Evolutionary conservation across 179 eudicot genomes (phyloP), one percentile per base, ranked within the genome.

Genomic region (Carnegiea gigantea): DNA sequence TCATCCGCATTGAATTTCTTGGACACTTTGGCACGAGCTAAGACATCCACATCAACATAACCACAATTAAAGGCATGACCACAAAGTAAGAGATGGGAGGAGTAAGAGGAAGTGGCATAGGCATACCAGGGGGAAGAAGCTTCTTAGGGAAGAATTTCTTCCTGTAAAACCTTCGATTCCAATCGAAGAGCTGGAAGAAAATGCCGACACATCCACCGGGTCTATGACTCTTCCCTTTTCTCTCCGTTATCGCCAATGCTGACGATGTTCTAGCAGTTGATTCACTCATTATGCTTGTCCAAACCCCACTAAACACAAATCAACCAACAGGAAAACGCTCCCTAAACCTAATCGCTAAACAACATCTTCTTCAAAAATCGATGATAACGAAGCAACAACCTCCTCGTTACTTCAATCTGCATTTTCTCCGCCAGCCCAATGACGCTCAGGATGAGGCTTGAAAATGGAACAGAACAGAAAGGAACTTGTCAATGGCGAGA

Each of bases 151-250:
- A 92, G 46, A 97, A 86, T 91, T 89, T 97, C 92, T 92, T 97
- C 88, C 93, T 93, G 26, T 97, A 90, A 26, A 95, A 88, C 73
- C 98, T 91, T 72, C 93, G 83, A 85, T 95, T 97, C 99, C 99
- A 97, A 86, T 97, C 93, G 78, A 97, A 95, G 46, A 95, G 92
- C 87, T 97, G 93, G 71, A 92, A 93, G 85, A 97, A 95, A 77
- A 97, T 90, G 18, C 99, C 95, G 9, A 91, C 94, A 83, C 98
- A 93, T 17, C 98, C 98, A 54, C 98, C 99, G 7, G 92, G 85
- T 77, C 84, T 90, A 4, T 88, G 92, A 82, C 68, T 77, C 23
- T 76, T 74, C 2, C 89, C 77, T 81, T 84, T 90, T 81, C 88
- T 92, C 90, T 93, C 98, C 9, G 86, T 77, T 17, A 95, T 76